Evolutionary conservation across 495 filamentous ascomycete species (phyloP).

Genomic region (Gamarada debralockiae): DNA sequence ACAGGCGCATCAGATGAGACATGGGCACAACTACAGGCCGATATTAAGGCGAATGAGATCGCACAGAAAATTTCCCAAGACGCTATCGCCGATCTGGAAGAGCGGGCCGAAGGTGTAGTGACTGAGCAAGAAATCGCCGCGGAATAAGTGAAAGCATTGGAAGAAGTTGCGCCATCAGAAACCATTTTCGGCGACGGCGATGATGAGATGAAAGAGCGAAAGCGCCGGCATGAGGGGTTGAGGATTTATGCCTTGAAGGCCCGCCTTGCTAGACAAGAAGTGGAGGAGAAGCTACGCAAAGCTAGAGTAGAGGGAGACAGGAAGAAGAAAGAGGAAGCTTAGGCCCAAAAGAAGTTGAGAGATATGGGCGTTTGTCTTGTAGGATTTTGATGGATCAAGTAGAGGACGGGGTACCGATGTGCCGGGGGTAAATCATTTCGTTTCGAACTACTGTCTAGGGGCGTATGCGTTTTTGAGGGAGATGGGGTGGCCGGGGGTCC

Average conservation of each 20-base stretch:
- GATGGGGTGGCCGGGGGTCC: too few relatives aligned
- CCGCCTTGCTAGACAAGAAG: too few relatives aligned
- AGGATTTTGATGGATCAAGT: slow-evolving; percentile 54
- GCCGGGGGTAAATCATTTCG: slow-evolving; percentile 47
- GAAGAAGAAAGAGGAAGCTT: slow-evolving; percentile 28
- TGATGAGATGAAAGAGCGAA: too few relatives aligned
- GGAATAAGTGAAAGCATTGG: slow-evolving; percentile 7
- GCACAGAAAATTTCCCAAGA: slow-evolving; percentile 6
- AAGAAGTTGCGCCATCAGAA: slow-evolving; percentile 25
- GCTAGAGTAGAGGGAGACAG: slow-evolving; percentile 33
- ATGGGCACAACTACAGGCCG: slow-evolving; percentile 55
- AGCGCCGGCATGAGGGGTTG: too few relatives aligned
- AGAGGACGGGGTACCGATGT: slow-evolving; percentile 50
- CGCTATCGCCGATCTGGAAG: slow-evolving; percentile 23
- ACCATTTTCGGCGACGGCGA: slow-evolving; percentile 14
- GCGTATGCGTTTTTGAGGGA: too few relatives aligned
- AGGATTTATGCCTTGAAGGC: too few relatives aligned
- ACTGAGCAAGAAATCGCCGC: slow-evolving; percentile 18
- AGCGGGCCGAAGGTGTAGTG: slow-evolving; percentile 22
- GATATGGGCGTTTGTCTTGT: slow-evolving; percentile 44
- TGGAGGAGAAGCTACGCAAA: slow-evolving; percentile 23
- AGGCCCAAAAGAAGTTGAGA: slow-evolving; percentile 40
- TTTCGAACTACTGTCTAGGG: slow-evolving; percentile 31
- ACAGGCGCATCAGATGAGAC: slow-evolving; percentile 53
- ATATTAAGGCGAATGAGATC: slow-evolving; percentile 34